Evolutionary conservation across 345 rosid genomes (phyloP).

Genomic region (Alliaria petiolata): DNA sequence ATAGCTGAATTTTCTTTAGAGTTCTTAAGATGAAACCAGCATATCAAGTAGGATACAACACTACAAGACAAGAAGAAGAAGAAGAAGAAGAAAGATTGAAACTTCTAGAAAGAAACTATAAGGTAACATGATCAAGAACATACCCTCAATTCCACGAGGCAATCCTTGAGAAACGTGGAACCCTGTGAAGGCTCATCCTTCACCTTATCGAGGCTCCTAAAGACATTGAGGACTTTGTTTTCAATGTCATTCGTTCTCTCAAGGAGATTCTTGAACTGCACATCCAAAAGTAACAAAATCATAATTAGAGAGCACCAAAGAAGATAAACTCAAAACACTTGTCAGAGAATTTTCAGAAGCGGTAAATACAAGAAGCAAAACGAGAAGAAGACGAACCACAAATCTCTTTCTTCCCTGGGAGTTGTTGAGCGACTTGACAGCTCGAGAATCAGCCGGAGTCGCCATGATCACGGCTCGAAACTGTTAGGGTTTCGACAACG

Average conservation of each 20-base stretch:
- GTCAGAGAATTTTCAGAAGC: background rate
- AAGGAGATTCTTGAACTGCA: conserved; percentile 59
- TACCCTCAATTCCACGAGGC: conserved; percentile 82
- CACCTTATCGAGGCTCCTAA: conserved; percentile 50
- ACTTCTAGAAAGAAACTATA: background rate
- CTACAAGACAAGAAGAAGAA: background rate
- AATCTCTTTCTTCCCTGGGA: background rate
- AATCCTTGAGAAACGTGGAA: conserved; percentile 61
- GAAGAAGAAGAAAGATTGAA: background rate
- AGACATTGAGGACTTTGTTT: conserved; percentile 60
- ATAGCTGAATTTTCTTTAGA: too few relatives aligned
- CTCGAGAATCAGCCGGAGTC: conserved; percentile 7
- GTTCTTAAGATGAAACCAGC: too few relatives aligned
- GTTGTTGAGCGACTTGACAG: conserved; percentile 2
- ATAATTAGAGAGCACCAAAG: background rate
- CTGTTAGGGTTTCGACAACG: too few relatives aligned
- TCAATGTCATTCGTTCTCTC: conserved; percentile 60
- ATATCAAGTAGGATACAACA: too few relatives aligned
- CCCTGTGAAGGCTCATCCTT: conserved; percentile 73
- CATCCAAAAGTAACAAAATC: background rate
- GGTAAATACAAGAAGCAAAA: background rate
- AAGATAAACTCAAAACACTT: background rate
- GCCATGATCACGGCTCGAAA: background rate
- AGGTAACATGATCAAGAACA: background rate
- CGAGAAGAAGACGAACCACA: background rate